These are phyloP conservation scores for Tephrocybe rancida DNA, from an alignment of 768 basidiomycete genomes.

Conservation along the genomic window DNA sequence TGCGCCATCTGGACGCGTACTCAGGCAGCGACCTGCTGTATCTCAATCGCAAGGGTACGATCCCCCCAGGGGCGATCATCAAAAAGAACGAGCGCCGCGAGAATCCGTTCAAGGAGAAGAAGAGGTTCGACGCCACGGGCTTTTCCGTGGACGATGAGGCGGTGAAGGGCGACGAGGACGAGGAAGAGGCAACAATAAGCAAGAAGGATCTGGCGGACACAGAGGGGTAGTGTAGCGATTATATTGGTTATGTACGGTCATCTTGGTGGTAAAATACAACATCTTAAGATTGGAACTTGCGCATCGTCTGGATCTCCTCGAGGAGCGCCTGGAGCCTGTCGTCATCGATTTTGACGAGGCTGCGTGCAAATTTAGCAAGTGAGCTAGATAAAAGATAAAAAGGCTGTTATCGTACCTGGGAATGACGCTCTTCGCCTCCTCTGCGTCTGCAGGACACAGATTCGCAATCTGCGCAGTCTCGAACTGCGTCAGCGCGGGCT, in stretches of 20 bases:
- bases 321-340: constrained; percentile 81
- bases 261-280: constrained; percentile 9
- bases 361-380: constrained; percentile 26
- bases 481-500: constrained; percentile 82
- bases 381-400: background rate
- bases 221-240: constrained; percentile 43
- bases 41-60: constrained; percentile 74
- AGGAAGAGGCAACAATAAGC: constrained; percentile 37
- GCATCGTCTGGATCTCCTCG: constrained; percentile 88
- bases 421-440: constrained; percentile 90
- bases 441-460: constrained; percentile 82
- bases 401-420: constrained; percentile 71
- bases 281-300: constrained; percentile 83
- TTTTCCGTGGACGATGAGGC: constrained; percentile 39
- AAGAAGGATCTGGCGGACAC: constrained; percentile 51
- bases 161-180: constrained; percentile 34
- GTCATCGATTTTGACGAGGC: constrained; percentile 87
- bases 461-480: constrained; percentile 95
- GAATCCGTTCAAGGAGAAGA: constrained; percentile 70
- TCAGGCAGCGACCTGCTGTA: constrained; percentile 78
- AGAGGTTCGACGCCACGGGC: constrained; percentile 65
- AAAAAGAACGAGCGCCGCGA: constrained; percentile 57
- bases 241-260: background rate
- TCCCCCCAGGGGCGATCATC: constrained; percentile 72
- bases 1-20: constrained; percentile 75